phyloP scores from a whole-genome alignment of 1,284 basidiomycete species.

The Cerrena zonata region DNA sequence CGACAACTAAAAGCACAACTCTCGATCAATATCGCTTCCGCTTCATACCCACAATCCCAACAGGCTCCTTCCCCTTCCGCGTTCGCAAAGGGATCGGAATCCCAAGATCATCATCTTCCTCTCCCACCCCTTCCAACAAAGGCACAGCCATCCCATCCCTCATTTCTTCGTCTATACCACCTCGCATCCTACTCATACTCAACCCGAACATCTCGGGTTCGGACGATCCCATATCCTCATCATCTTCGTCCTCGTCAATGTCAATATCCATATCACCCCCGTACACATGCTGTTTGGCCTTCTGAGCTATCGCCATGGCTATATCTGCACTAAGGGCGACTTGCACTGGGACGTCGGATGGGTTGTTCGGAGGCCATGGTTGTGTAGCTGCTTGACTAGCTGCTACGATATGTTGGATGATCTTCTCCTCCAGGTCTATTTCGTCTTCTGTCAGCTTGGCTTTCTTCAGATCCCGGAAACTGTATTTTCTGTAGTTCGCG shows the following conservation, averaged over 20 bases:
- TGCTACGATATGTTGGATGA: conserved; percentile 63
- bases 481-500: conserved; percentile 65
- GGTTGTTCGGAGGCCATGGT: conserved; percentile 34
- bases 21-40: conserved; percentile 41
- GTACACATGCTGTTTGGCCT: conserved; percentile 32
- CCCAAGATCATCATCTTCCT: conserved; percentile 54
- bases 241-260: conserved; percentile 48
- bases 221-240: conserved; percentile 13
- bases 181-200: conserved; percentile 17
- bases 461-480: conserved; percentile 60
- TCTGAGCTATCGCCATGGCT: conserved; percentile 64
- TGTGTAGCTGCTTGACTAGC: conserved; percentile 61
- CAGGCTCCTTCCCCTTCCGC: conserved; percentile 49
- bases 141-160: conserved; percentile 10
- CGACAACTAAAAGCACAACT: neutral
- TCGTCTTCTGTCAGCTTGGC: conserved; percentile 43
- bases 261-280: conserved; percentile 27
- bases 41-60: conserved; percentile 46
- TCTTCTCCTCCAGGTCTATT: conserved; percentile 36
- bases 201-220: conserved; percentile 17
- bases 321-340: conserved; percentile 65
- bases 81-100: conserved; percentile 63
- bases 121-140: conserved; percentile 15
- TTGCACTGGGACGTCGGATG: conserved; percentile 25
- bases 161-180: conserved; percentile 6